Conservation (phyloP, 345 rosid genomes). For the Geranium brycei region DNA sequence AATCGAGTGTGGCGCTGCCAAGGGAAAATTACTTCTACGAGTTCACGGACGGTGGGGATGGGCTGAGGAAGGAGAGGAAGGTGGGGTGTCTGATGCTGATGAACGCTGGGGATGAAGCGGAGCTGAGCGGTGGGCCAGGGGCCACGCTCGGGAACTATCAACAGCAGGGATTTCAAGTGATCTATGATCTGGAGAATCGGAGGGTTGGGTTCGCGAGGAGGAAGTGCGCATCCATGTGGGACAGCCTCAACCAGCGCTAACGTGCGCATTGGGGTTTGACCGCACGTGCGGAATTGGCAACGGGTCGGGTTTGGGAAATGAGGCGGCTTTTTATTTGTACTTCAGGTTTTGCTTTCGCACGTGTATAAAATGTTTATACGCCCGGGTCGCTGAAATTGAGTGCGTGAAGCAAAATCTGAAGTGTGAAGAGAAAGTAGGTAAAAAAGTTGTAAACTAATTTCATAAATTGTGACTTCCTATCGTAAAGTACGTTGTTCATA, state of each 20-base stretch:
- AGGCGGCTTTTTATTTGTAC: too few species aligned
- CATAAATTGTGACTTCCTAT: too few species aligned
- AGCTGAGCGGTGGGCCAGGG: conserved; percentile 66
- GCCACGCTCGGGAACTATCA: conserved; percentile 77
- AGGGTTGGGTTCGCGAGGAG: conserved; percentile 78
- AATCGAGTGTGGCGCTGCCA: conserved; percentile 64
- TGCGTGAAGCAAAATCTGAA: too few species aligned
- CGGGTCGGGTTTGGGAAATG: too few species aligned
- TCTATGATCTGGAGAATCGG: conserved; percentile 63
- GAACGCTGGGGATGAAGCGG: conserved; percentile 81
- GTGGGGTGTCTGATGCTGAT: conserved; percentile 85
- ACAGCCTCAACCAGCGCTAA: conserved; percentile 37
- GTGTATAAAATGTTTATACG: too few species aligned
- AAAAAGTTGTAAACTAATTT: too few species aligned
- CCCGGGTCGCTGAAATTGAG: too few species aligned
- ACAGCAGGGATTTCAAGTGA: conserved; percentile 93
- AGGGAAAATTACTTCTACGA: conserved; percentile 69
- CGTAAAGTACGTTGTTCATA: too few species aligned
- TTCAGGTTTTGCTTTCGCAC: too few species aligned
- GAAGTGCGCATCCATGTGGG: conserved; percentile 80
- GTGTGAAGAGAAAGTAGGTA: too few species aligned
- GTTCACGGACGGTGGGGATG: conserved; percentile 51
- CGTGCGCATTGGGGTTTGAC: conserved; percentile 11
- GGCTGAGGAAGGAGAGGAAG: conserved; percentile 27
- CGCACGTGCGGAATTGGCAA: too few species aligned